Evolutionary conservation across 192 early-diverging fungal species (phyloP).

Genomic region (Entrophospora sp.): DNA sequence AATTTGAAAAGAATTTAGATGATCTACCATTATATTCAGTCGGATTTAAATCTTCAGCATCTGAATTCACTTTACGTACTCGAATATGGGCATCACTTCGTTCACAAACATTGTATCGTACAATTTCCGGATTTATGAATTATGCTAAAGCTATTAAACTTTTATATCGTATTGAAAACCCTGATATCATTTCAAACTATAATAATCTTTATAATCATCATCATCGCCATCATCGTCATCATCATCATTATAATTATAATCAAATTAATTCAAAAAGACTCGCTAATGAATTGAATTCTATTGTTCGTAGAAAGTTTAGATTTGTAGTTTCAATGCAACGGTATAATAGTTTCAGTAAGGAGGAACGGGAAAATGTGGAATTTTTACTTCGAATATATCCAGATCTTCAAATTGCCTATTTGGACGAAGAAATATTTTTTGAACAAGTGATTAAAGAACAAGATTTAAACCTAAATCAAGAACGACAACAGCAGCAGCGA

Average conservation of each 20-base stretch:
- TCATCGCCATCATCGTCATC: too few species aligned
- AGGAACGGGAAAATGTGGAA: constrained; percentile 66
- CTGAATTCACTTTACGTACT: constrained; percentile 75
- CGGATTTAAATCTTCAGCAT: constrained; percentile 72
- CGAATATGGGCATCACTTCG: constrained; percentile 84
- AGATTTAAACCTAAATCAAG: too few species aligned
- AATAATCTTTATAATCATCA: too few species aligned
- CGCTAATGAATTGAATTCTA: constrained; percentile 57
- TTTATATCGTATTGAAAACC: constrained; percentile 71
- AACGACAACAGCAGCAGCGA: too few species aligned
- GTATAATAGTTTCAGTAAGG: constrained; percentile 66
- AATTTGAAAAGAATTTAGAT: constrained; percentile 60
- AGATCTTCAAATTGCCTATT: constrained; percentile 70
- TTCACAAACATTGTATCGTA: constrained; percentile 79
- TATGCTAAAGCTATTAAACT: constrained; percentile 78
- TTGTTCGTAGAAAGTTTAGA: constrained; percentile 73
- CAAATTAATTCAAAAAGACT: constrained; percentile 56
- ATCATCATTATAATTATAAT: too few species aligned
- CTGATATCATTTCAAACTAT: constrained; percentile 60
- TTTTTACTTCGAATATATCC: constrained; percentile 70
- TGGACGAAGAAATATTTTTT: too few species aligned
- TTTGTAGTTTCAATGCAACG: constrained; percentile 81
- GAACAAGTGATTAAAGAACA: too few species aligned
- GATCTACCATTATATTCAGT: constrained; percentile 75
- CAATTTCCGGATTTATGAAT: constrained; percentile 82